Base-by-base conservation (phyloP, 495 filamentous ascomycete genomes). In the Hamigera avellanea region DNA sequence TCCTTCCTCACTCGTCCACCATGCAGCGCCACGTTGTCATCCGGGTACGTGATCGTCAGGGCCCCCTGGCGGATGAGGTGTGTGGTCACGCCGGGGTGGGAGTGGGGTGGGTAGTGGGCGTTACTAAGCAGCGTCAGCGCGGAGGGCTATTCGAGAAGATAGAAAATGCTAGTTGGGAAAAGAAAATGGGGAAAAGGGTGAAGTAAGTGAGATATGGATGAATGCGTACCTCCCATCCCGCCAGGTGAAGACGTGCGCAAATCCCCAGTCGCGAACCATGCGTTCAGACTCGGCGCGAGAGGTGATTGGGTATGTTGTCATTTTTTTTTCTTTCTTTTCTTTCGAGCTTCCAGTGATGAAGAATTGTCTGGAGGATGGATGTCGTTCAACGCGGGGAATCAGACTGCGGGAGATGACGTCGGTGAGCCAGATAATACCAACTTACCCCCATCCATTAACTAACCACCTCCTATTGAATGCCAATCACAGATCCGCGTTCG, bases 231-330 rank as follows among this genome's bases (percentile, higher is more conserved):
- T 75, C 17, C 73, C 64, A 62, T 93, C 85, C 6, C 70, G 74
- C 83, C 85, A 91, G 15, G 82, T 86, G 39, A 86, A 89, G 40
- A 87, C 79, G 49, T 77, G 66, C 1, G 46, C 44, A 54, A 87
- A 89, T 1, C 83, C 85, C 83, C 83, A 91, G 15, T 76, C 71
- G 17, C 67, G 62, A 21, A 91, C 84, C 27, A 82, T 61, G 23
- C 59, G 55, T 54, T 88, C 83, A 19, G 70, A 69, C 26, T 76
- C 67, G 13, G 46, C 42, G 36, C 59, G 64, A n/a, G 54, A 52
- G n/a, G 54, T 52, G 42, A 64, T 62, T 7, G 50, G 43, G 26
- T 67, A 64, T 12, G 34, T 53, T 18, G 57, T 44, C 17, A 40
- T 4, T 44, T 54, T 53, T 30, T 21, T 30, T 2, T 28, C 19